Percentiles rank a stretch among this genome's conserved stretches.
Conservation (phyloP, 78 protist species). For the Monosiga brevicollis region DNA sequence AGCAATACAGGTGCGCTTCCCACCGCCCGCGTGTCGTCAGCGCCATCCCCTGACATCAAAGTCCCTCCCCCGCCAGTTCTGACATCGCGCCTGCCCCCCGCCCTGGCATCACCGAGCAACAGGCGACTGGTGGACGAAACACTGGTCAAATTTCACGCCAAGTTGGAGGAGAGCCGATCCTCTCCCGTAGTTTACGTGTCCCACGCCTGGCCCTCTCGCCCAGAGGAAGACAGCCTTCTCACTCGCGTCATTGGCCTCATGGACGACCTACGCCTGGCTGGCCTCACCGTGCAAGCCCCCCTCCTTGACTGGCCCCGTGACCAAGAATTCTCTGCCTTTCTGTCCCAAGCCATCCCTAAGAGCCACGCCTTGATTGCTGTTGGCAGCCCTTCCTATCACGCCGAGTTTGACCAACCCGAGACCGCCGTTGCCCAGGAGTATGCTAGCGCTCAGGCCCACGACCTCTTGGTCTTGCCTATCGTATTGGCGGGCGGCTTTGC, state of each 20-base stretch:
- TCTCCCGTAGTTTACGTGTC: background rate
- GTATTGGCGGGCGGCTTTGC: background rate
- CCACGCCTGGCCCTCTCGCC: background rate
- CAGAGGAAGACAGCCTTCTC: background rate
- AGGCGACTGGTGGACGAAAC: too few species aligned
- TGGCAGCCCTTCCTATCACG: background rate
- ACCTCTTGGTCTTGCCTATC: background rate
- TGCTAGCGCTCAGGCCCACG: background rate
- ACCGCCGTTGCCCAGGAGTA: background rate
- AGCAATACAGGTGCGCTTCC: too few species aligned
- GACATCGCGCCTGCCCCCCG: too few species aligned
- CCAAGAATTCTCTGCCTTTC: background rate
- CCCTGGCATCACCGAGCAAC: too few species aligned
- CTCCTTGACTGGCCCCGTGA: background rate
- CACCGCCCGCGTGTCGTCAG: too few species aligned
- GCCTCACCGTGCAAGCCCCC: background rate
- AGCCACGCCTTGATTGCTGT: background rate
- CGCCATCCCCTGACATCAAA: too few species aligned
- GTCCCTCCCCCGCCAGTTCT: too few species aligned
- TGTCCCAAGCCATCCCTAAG: background rate
- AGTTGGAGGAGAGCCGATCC: too few species aligned
- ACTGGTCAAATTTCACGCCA: too few species aligned
- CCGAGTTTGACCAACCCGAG: background rate
- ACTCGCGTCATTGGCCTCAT: background rate
- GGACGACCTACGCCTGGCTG: background rate